phyloP scores from a whole-genome alignment of 352 stramenopile species.

The Phytophthora colocasiae region DNA sequence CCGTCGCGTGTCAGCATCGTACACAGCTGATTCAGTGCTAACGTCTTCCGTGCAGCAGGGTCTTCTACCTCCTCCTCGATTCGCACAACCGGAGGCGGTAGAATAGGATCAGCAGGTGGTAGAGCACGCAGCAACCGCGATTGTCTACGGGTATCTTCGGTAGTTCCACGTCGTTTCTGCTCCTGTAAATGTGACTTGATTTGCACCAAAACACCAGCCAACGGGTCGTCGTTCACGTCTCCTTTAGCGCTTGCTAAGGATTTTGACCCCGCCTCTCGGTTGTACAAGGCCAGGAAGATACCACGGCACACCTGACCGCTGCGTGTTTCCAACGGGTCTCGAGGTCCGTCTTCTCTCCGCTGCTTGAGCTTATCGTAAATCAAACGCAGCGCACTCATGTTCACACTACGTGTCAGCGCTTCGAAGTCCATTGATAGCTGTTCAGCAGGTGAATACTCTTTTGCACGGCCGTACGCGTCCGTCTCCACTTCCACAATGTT shows the following conservation, averaged over 20 bases:
- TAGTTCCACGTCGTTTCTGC: conserved; percentile 12
- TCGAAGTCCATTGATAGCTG: conserved; percentile 64
- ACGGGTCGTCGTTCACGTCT: conserved; percentile 36
- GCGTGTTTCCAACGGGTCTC: conserved; percentile 16
- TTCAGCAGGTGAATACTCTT: conserved; percentile 55
- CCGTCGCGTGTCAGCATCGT: conserved; percentile 52
- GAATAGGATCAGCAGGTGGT: conserved; percentile 27
- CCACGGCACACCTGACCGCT: conserved; percentile 57
- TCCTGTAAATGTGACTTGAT: conserved; percentile 59
- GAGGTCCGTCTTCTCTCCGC: conserved; percentile 13
- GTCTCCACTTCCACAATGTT: conserved; percentile 72
- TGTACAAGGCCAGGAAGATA: conserved; percentile 69
- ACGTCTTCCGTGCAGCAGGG: neutral
- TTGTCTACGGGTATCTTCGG: conserved; percentile 5
- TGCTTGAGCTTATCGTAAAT: conserved; percentile 48
- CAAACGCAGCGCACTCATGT: conserved; percentile 35
- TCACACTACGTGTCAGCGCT: conserved; percentile 53
- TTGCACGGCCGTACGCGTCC: conserved; percentile 64
- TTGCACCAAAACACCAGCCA: conserved; percentile 50
- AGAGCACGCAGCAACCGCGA: conserved; percentile 21
- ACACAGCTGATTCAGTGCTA: conserved; percentile 53
- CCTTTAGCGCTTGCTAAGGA: conserved; percentile 32
- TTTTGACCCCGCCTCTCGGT: conserved; percentile 56
- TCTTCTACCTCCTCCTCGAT: conserved; percentile 20
- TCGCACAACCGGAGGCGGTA: neutral